Conservation (phyloP, 129 eudicot genomes). For the Tagetes patula region DNA sequence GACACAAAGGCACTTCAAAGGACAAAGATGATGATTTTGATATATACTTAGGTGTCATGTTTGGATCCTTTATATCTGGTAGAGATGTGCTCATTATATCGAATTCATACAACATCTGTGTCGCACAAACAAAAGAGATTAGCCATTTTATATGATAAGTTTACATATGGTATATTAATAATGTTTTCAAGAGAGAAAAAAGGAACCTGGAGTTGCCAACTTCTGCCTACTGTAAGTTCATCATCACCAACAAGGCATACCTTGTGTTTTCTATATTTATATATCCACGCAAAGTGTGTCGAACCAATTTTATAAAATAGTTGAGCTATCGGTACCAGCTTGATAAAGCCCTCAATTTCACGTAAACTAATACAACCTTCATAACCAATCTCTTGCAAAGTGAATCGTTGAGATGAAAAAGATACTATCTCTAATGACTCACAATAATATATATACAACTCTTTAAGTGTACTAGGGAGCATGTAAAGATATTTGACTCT, state of each 20-base stretch:
- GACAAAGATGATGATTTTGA: neutral
- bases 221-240: constrained; percentile 9
- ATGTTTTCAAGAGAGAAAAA: neutral
- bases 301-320: neutral
- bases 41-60: neutral
- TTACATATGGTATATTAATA: neutral
- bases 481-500: neutral
- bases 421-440: neutral
- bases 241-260: constrained; percentile 13
- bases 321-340: neutral
- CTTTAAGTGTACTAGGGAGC: constrained; percentile 12
- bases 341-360: constrained; percentile 15
- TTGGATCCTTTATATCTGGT: constrained; percentile 9
- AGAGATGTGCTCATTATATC: constrained; percentile 10
- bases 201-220: neutral
- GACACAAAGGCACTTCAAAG: constrained; percentile 11
- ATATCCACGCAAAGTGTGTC: constrained; percentile 18
- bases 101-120: constrained; percentile 27
- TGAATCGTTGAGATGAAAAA: constrained; percentile 16
- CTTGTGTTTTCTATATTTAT: neutral
- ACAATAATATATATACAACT: constrained; percentile 3
- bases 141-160: constrained; percentile 4
- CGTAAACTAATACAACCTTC: constrained; percentile 11
- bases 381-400: constrained; percentile 17
- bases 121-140: neutral